A percentile compares a stretch with the other conserved stretches of the same genome.
Conservation (phyloP, 805 yeast species). For the Clavispora phyllophila region DNA sequence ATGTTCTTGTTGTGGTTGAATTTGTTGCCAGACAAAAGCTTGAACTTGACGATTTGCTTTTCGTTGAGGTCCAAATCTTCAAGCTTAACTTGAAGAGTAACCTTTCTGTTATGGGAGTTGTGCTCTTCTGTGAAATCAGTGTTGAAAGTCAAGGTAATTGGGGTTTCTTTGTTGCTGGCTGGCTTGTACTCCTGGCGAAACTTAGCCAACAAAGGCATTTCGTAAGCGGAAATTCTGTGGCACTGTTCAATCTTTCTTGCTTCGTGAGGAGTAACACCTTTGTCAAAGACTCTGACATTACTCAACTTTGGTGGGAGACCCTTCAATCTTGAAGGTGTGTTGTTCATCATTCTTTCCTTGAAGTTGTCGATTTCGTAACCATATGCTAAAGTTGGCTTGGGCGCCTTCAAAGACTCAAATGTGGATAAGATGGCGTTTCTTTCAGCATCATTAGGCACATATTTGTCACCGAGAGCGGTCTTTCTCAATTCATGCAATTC, state of each 20-base stretch:
- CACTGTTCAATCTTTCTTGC: constrained; percentile 73
- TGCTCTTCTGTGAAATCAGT: constrained; percentile 73
- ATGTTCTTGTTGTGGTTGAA: constrained; percentile 57
- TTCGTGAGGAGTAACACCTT: constrained; percentile 35
- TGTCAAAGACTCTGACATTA: constrained; percentile 30
- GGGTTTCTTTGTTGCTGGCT: constrained; percentile 37
- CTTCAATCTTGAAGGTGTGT: constrained; percentile 31
- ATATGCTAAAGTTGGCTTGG: constrained; percentile 33
- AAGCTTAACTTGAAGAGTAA: constrained; percentile 52
- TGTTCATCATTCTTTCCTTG: constrained; percentile 38
- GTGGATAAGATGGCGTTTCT: constrained; percentile 52
- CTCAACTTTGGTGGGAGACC: constrained; percentile 36
- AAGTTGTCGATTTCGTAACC: constrained; percentile 39
- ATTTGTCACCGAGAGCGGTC: constrained; percentile 46
- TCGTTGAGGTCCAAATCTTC: constrained; percentile 48
- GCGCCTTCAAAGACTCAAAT: constrained; percentile 23
- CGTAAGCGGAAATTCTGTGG: constrained; percentile 84
- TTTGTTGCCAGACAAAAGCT: constrained; percentile 72
- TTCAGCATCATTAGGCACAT: constrained; percentile 61
- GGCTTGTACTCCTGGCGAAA: constrained; percentile 66
- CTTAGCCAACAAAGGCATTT: constrained; percentile 78
- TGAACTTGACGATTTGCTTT: constrained; percentile 64
- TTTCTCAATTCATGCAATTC: constrained; percentile 58
- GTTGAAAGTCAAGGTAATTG: constrained; percentile 60
- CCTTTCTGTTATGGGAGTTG: constrained; percentile 62